A percentile compares a stretch with the other conserved stretches of the same genome.
phyloP scores from a whole-genome alignment of 1,284 basidiomycete genomes.

The Microbotryum scabiosae region DNA sequence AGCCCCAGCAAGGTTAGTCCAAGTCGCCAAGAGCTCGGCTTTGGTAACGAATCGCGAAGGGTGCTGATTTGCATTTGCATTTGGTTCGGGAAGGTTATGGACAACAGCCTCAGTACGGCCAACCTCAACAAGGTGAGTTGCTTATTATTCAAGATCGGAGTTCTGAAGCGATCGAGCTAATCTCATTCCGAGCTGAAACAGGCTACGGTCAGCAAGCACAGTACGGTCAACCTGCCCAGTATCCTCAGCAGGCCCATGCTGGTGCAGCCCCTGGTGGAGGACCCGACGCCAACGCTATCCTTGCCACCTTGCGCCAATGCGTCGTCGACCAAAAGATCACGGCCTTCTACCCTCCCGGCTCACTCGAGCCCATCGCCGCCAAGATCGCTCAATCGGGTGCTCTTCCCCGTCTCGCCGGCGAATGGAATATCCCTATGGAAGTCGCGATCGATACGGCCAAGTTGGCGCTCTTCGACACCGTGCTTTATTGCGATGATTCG shows the following conservation, averaged over 20 bases:
- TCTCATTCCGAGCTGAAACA: neutral
- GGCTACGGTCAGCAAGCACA: neutral
- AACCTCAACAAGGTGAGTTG: constrained; percentile 6
- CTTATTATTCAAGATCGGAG: neutral
- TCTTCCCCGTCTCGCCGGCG: constrained; percentile 40
- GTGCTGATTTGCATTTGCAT: too few relatives aligned
- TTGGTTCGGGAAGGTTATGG: constrained; percentile 15
- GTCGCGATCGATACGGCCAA: constrained; percentile 40
- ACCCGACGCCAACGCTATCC: constrained; percentile 8
- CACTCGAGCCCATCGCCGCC: constrained; percentile 42
- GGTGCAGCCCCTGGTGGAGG: neutral
- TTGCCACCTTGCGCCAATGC: constrained; percentile 32
- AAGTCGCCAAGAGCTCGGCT: too few relatives aligned
- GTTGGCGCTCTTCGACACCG: constrained; percentile 36
- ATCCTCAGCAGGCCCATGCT: neutral
- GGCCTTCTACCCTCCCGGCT: constrained; percentile 44
- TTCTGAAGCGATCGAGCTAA: neutral
- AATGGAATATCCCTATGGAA: constrained; percentile 38
- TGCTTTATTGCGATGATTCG: neutral
- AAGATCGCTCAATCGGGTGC: constrained; percentile 41
- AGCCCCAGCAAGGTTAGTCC: constrained; percentile 9
- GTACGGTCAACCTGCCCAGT: constrained; percentile 14
- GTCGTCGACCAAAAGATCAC: constrained; percentile 38
- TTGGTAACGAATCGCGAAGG: too few relatives aligned
- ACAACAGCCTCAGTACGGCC: constrained; percentile 17